phyloP scores from a whole-genome alignment of 345 rosid genomes.

The Acer negundo region DNA sequence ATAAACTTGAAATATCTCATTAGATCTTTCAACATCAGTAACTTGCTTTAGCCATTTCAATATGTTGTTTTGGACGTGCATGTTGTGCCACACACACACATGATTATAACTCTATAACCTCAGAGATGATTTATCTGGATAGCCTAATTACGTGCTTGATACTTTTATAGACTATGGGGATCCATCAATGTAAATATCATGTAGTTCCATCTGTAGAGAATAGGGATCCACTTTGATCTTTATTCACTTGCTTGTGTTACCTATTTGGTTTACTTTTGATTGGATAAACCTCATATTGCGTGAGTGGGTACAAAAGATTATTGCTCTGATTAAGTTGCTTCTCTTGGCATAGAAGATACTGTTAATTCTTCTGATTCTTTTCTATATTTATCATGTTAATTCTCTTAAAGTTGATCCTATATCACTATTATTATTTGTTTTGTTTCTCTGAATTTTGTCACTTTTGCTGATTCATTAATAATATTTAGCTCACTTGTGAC shows the following conservation, averaged over 20 bases:
- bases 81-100: background rate
- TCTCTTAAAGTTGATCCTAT: background rate
- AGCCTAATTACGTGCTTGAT: background rate
- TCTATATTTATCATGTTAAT: conserved; percentile 3
- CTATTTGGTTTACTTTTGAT: background rate
- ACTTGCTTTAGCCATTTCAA: conserved; percentile 1
- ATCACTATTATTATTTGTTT: background rate
- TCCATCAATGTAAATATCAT: background rate
- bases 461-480: conserved; percentile 20
- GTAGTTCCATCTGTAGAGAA: background rate
- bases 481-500: conserved; percentile 35
- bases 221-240: background rate
- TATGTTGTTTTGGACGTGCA: background rate
- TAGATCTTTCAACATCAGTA: background rate
- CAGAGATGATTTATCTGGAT: background rate
- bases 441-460: conserved; percentile 10
- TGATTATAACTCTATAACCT: background rate
- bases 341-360: background rate
- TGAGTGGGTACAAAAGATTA: background rate
- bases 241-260: background rate
- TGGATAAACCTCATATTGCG: background rate
- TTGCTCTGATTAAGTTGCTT: background rate
- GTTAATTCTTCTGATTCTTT: background rate
- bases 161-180: background rate
- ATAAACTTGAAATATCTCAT: background rate